Base-by-base conservation (phyloP, 2,329 filamentous ascomycete genomes). In the Gnomoniopsis sp. region DNA sequence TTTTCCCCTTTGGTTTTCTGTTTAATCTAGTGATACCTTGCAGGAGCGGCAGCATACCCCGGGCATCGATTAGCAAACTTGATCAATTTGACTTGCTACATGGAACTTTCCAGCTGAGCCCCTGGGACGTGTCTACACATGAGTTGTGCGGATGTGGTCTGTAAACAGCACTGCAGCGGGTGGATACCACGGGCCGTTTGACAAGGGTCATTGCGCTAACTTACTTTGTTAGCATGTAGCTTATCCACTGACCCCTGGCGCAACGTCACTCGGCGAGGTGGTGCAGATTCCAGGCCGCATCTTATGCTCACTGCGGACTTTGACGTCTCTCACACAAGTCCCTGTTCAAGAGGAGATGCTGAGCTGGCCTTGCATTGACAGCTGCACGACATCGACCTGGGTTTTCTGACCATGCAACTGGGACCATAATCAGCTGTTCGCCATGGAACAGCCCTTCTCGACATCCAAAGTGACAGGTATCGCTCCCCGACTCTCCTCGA, bases 381-480 rank as follows among this genome's bases (percentile, higher is more conserved):
- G 53, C 26, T 21, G 53, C 19, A 34, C 51, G 15, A 51, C 53
- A 48, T 49, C 46, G 23, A 19, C 11, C 38, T 17, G 21, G 41
- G 49, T 7, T n/a, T 33, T 11, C 23, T 19, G 30, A 54, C 56
- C 14, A 58, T 58, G 56, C 36, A 46, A 48, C 46, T 50, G 46
- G 49, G 63, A 61, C 62, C 61, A 21, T 67, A 67, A 68, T 64
- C 65, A 65, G 69, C 71, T 73, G 70, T 72, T 70, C 74, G 74
- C 72, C 68, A 88, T 87, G 85, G 85, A 87, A 77, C 82, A 86
- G 77, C 79, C 83, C 66, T 85, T 82, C 65, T 88, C 87, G 70
- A 88, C 86, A 67, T 90, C 88, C 66, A 91, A 91, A 80, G 89
- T 91, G 69, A 90, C 88, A 71, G 88, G 88, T 90, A 77, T 55